Evolutionary conservation across 495 filamentous ascomycete species (phyloP).

Genomic region (Aspergillus diversus): DNA sequence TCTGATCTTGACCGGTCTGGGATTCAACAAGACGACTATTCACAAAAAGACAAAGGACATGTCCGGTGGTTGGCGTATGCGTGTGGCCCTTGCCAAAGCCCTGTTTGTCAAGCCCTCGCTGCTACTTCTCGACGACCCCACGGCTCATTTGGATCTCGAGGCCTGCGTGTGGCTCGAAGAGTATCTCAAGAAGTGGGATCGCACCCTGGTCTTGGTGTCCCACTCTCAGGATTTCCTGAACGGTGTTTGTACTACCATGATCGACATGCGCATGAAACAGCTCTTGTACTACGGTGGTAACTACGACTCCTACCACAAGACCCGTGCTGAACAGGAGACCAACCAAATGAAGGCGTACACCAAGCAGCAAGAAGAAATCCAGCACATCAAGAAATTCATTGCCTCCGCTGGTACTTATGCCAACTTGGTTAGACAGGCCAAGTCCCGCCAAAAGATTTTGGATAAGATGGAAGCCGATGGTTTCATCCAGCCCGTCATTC

Average conservation of each 20-base stretch:
- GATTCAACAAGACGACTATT: constrained; percentile 97
- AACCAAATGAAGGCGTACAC: constrained; percentile 99
- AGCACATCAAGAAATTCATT: constrained; percentile 99
- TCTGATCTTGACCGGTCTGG: constrained; percentile 96
- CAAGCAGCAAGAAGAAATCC: constrained; percentile 99
- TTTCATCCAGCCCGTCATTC: constrained; percentile 86
- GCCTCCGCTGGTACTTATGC: constrained; percentile 99
- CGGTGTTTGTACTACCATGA: constrained; percentile 98
- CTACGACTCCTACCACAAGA: constrained; percentile 98
- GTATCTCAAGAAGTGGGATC: constrained; percentile 99
- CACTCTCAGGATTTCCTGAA: constrained; percentile 99
- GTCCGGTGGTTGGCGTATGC: constrained; percentile 99
- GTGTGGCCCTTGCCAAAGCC: constrained; percentile 95
- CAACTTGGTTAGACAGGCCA: constrained; percentile 98
- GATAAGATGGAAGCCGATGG: constrained; percentile 99
- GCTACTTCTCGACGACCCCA: constrained; percentile 96
- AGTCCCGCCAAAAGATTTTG: constrained; percentile 98
- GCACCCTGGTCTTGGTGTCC: constrained; percentile 95
- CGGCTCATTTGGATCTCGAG: constrained; percentile 98
- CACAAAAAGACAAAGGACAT: constrained; percentile 99
- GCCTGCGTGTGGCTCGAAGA: constrained; percentile 99
- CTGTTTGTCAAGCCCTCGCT: constrained; percentile 98
- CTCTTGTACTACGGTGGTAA: constrained; percentile 99
- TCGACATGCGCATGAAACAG: constrained; percentile 91
- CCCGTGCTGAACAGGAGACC: constrained; percentile 87